phyloP scores from a whole-genome alignment of 2,329 filamentous ascomycete species.

The Fusarium sp. region DNA sequence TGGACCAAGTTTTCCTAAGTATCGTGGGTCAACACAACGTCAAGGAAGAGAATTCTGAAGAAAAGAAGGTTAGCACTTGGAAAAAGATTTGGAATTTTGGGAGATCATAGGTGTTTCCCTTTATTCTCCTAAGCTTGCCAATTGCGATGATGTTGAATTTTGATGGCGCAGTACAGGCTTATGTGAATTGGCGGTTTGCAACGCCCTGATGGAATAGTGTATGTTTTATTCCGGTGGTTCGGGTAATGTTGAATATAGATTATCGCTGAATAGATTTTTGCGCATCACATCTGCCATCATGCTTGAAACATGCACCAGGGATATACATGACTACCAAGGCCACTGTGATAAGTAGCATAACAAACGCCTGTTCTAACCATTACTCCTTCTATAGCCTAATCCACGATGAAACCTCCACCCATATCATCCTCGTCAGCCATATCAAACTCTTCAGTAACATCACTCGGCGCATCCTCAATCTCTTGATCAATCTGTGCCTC shows the following conservation, averaged over 20 bases:
- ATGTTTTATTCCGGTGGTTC: neutral
- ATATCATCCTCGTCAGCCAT: constrained; percentile 57
- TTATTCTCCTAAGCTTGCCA: neutral
- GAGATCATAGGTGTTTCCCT: constrained; percentile 22
- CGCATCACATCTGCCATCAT: neutral
- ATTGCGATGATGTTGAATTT: neutral
- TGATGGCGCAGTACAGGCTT: neutral
- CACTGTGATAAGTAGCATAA: neutral
- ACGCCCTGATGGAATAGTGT: neutral
- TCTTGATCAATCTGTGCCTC: constrained; percentile 53
- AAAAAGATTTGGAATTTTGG: constrained; percentile 42
- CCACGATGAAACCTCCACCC: constrained; percentile 59
- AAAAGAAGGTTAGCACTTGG: constrained; percentile 45
- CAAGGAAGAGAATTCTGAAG: constrained; percentile 74
- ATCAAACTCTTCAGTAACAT: constrained; percentile 57
- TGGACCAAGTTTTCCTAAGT: constrained; percentile 90
- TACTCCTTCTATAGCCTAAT: constrained; percentile 39
- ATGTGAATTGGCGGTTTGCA: neutral
- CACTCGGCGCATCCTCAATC: constrained; percentile 52
- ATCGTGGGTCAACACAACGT: constrained; percentile 86
- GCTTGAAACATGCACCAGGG: neutral
- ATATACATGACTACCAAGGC: neutral
- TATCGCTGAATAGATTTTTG: neutral
- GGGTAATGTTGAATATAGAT: neutral
- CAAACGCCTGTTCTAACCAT: neutral